Evolutionary conservation across 371 early-diverging fungal species (phyloP).

Genomic region (Paraphysoderma sedebokerense): DNA sequence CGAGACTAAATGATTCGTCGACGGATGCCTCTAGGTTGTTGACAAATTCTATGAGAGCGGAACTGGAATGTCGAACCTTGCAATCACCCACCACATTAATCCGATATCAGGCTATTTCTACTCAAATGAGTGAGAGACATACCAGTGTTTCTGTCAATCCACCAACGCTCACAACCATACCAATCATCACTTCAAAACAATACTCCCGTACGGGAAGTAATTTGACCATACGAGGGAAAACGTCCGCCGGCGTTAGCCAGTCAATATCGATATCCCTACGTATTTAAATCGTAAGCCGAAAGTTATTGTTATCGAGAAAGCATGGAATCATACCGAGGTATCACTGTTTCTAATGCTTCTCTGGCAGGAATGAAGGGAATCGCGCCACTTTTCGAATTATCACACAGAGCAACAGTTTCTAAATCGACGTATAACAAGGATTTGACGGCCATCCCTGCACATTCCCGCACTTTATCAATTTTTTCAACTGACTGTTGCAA

Average conservation of each 20-base stretch:
- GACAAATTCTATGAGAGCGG: slow-evolving; percentile 40
- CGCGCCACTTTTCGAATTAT: slow-evolving; percentile 2
- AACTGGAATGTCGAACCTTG: slow-evolving; percentile 49
- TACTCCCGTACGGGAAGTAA: slow-evolving; percentile 33
- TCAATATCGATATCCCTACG: slow-evolving; percentile 17
- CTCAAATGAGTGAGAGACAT: slow-evolving; percentile 1
- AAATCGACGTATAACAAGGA: neutral
- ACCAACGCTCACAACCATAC: slow-evolving; percentile 56
- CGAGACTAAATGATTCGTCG: slow-evolving; percentile 9
- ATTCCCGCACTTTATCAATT: slow-evolving; percentile 53
- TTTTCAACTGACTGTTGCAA: slow-evolving; percentile 60
- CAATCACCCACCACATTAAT: neutral
- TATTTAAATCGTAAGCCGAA: slow-evolving; percentile 4
- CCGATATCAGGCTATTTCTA: neutral
- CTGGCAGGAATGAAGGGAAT: neutral
- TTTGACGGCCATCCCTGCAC: neutral
- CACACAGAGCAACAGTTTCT: neutral
- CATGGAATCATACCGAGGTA: neutral
- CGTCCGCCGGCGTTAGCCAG: slow-evolving; percentile 45
- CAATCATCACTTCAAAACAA: slow-evolving; percentile 38
- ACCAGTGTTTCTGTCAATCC: slow-evolving; percentile 65
- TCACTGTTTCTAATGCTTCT: neutral
- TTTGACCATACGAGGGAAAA: slow-evolving; percentile 42
- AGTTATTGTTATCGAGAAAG: slow-evolving; percentile 1
- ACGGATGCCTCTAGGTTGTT: slow-evolving; percentile 11